Conservation (phyloP, 768 basidiomycete species). For the Multifurca ochricompacta region DNA sequence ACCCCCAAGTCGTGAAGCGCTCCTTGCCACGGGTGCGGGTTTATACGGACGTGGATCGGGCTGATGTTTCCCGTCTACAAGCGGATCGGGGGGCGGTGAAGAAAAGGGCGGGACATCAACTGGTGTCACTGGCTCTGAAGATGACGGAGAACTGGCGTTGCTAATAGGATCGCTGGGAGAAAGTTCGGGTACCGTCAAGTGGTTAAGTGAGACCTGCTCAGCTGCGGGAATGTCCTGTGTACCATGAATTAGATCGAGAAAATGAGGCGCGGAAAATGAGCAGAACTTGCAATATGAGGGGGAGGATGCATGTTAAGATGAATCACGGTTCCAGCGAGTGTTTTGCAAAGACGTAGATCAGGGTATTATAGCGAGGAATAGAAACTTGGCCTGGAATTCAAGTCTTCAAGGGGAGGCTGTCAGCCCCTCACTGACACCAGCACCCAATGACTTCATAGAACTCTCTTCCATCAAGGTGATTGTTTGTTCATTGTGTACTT, state of each 20-base stretch:
- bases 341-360: neutral
- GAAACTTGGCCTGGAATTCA: neutral
- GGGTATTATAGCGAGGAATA: neutral
- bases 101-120: neutral
- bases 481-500: too few species aligned
- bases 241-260: neutral
- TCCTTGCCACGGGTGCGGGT: neutral
- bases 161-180: slow-evolving; percentile 6
- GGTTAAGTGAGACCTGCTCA: slow-evolving; percentile 16
- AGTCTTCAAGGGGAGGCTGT: neutral
- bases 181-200: slow-evolving; percentile 8
- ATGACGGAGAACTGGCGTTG: slow-evolving; percentile 6
- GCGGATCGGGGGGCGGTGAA: neutral
- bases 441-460: too few species aligned
- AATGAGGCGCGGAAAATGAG: neutral
- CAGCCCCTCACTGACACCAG: too few species aligned
- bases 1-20: neutral
- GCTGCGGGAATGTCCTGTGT: slow-evolving; percentile 10
- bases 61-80: slow-evolving; percentile 12
- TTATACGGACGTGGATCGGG: slow-evolving; percentile 6
- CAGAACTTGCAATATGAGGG: slow-evolving; percentile 10
- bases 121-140: slow-evolving; percentile 4
- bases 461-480: too few species aligned
- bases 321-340: neutral
- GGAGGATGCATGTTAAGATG: slow-evolving; percentile 4